Evolutionary conservation across 306 rosid genomes (phyloP), one percentile per base, ranked within the genome.

Genomic region (Clitoria ternatea): DNA sequence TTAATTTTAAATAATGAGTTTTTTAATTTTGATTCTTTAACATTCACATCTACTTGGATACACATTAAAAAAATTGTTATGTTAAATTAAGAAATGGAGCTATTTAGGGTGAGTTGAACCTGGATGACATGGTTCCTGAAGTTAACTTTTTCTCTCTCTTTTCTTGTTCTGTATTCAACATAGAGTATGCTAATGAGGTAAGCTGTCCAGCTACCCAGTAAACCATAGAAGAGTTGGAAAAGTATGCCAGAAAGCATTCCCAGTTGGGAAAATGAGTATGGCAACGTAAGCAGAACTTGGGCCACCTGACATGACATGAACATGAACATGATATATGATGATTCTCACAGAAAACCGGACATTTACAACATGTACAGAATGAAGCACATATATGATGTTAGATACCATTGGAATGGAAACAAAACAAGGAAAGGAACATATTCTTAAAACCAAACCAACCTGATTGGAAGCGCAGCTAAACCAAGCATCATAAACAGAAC

Each of bases 401-500:
- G 53, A 61, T 13, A 12, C 50, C 42, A 14, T 14, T 40, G 23
- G 19, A 47, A 44, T 44, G 32, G 48, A 23, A 47, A 20, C 55
- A 48, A 7, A 30, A 47, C 26, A 66, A 17, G 44, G 43, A 29
- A 45, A 29, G 57, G 13, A 37, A 23, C 52, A 52, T 53, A 43
- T 37, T 53, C 4, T 26, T 13, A 37, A 24, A 36, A 69, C 23
- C 0, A 24, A 36, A 69, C 23, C 0, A 15, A 90, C 99, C 96
- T 94, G 99, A 80, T 94, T 94, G 49, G 99, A 94, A 61, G 99
- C 96, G 66, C 99, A 94, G 79, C 97, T 94, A 68, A 94, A 94
- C 99, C 99, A 94, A 47, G 99, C 99, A 78, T 94, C 99, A 79
- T 94, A 94, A 55, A 70, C 92, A 26, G 98, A 94, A 30, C 99